Conservation (phyloP, 1,284 basidiomycete genomes). For the Moesziomyces sp. region DNA sequence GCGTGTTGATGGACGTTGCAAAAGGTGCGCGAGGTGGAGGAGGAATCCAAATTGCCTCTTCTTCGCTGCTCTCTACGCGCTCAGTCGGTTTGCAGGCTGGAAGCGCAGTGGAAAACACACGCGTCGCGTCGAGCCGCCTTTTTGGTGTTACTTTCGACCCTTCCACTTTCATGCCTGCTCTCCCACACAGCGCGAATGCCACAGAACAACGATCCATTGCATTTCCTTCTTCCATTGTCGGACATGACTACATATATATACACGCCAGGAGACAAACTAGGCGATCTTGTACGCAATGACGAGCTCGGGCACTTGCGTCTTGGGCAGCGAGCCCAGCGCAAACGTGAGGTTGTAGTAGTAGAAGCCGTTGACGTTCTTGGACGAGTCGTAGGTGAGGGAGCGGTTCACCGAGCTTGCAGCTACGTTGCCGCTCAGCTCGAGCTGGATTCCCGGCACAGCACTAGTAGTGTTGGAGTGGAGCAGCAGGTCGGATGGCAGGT, state of each 20-base stretch:
- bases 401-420: constrained; percentile 19
- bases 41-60: background rate
- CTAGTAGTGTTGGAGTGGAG: constrained; percentile 24
- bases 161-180: too few species aligned
- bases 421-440: constrained; percentile 21
- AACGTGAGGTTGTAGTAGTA: constrained; percentile 44
- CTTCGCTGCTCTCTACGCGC: constrained; percentile 12
- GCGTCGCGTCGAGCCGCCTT: constrained; percentile 22
- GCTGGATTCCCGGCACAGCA: constrained; percentile 19
- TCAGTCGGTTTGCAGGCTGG: background rate
- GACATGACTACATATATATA: too few species aligned
- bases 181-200: too few species aligned
- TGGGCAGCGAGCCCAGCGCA: constrained; percentile 22
- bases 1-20: constrained; percentile 3
- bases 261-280: background rate
- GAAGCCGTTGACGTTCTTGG: constrained; percentile 27
- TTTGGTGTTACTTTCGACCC: background rate
- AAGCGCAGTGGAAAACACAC: constrained; percentile 7
- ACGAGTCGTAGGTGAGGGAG: constrained; percentile 31
- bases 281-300: constrained; percentile 28
- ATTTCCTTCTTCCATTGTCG: background rate
- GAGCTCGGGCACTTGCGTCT: constrained; percentile 29
- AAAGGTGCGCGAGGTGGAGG: constrained; percentile 21
- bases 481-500: constrained; percentile 28
- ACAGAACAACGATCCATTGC: too few species aligned